Evolutionary conservation across 2,329 filamentous ascomycete genomes (phyloP).

Genomic region (Neurospora crassa): DNA sequence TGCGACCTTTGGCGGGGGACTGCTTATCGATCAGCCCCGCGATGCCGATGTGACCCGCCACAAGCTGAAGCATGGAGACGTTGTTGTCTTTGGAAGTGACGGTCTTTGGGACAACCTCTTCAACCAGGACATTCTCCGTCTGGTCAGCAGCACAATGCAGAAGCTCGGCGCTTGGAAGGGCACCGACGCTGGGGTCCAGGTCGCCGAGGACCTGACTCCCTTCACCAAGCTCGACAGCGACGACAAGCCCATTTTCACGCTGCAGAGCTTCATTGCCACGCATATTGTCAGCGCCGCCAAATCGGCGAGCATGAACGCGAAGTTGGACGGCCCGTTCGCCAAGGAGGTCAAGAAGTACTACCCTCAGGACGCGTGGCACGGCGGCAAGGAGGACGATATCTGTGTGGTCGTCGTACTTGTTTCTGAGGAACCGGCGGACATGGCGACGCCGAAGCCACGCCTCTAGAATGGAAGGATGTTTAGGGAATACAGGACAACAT

Average conservation of each 20-base stretch:
- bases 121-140: constrained; percentile 75
- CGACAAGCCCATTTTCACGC: constrained; percentile 32
- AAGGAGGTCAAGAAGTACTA: constrained; percentile 87
- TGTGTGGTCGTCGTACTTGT: constrained; percentile 75
- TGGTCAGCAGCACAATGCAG: constrained; percentile 70
- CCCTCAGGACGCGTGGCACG: constrained; percentile 76
- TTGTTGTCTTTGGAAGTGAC: constrained; percentile 89
- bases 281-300: constrained; percentile 78
- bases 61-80: constrained; percentile 75
- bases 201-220: constrained; percentile 48
- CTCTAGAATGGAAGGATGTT: constrained; percentile 20
- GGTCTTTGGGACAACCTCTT: constrained; percentile 95
- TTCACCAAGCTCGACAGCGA: constrained; percentile 37
- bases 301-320: constrained; percentile 69
- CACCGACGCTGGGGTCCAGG: constrained; percentile 50
- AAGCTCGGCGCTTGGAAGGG: constrained; percentile 64
- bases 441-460: constrained; percentile 19
- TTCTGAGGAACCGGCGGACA: constrained; percentile 43
- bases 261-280: constrained; percentile 71
- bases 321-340: constrained; percentile 83
- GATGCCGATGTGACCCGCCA: constrained; percentile 76
- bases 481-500: neutral
- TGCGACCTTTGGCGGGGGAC: constrained; percentile 71
- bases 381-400: constrained; percentile 94
- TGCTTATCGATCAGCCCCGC: constrained; percentile 72